phyloP scores from a whole-genome alignment of 2,329 filamentous ascomycete species.

The Alternaria brassicae region DNA sequence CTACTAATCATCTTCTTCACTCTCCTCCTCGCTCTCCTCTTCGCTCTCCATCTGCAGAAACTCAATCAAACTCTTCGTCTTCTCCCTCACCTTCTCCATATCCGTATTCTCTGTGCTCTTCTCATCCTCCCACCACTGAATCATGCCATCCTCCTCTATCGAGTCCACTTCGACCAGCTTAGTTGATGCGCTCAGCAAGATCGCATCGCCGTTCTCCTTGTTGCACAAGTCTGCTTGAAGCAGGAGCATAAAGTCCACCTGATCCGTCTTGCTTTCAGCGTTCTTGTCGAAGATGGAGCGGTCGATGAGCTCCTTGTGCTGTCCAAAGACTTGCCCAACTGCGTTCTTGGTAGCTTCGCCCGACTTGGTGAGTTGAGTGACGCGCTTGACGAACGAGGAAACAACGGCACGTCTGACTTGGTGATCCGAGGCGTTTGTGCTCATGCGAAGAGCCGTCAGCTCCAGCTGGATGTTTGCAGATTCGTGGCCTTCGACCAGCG shows the following conservation, averaged over 20 bases:
- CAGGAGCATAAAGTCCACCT: slow-evolving; percentile 83
- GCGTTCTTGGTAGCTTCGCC: slow-evolving; percentile 50
- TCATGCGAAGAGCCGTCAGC: slow-evolving; percentile 90
- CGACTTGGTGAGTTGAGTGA: slow-evolving; percentile 71
- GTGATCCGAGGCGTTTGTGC: slow-evolving; percentile 85
- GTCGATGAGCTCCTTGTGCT: slow-evolving; percentile 66
- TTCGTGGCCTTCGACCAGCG: slow-evolving; percentile 73
- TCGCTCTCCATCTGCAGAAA: slow-evolving; percentile 77
- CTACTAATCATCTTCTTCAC: slow-evolving; percentile 58
- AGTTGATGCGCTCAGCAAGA: slow-evolving; percentile 81
- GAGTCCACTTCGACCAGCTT: slow-evolving; percentile 85
- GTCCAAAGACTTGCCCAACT: slow-evolving; percentile 52
- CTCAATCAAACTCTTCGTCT: slow-evolving; percentile 80
- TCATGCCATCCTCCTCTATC: slow-evolving; percentile 85
- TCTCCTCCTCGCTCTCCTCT: slow-evolving; percentile 69
- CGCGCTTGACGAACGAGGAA: slow-evolving; percentile 81
- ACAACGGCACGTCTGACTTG: slow-evolving; percentile 88
- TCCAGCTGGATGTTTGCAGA: slow-evolving; percentile 91
- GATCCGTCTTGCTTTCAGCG: slow-evolving; percentile 65
- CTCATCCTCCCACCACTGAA: slow-evolving; percentile 86
- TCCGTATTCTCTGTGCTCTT: slow-evolving; percentile 71
- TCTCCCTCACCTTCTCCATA: slow-evolving; percentile 73
- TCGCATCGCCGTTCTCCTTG: slow-evolving; percentile 66
- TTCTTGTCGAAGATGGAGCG: slow-evolving; percentile 66
- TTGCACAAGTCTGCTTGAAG: slow-evolving; percentile 80